Evolutionary conservation across 345 rosid genomes (phyloP), one percentile per base, ranked within the genome.

Genomic region (Eucalyptus erythrocorys): DNA sequence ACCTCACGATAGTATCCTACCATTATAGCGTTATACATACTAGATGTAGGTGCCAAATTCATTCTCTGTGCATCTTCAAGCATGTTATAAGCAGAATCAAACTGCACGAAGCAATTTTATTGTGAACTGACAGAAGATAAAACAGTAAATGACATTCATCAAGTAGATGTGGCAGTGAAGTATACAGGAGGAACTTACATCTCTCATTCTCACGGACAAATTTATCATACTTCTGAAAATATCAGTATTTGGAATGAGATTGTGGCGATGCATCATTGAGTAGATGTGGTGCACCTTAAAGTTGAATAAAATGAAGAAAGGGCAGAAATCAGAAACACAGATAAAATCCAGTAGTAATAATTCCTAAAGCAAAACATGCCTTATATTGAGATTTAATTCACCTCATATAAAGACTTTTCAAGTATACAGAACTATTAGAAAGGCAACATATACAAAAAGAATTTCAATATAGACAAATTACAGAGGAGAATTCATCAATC

Each of bases 1-100:
- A 98, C 99, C 97, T 97, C 95, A 86, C 97, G 94, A 90, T 94
- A 98, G 88, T 93, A 95, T 89, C 97, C 99, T 86, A 88, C 93
- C 94, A 98, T 91, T 90, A 98, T 94, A 90, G 92, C 89, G 66
- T 98, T 98, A 91, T 93, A 98, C 95, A 98, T 95, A 93, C 87
- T 85, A 89, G 94, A 85, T 42, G 94, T 93, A 43, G 96, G 98
- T 50, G 55, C 86, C 94, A 97, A 49, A 87, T 92, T 93, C 89
- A 93, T 90, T 87, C 95, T 93, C 95, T 92, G 93, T 92, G 95
- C 55, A 90, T 92, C 94, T 86, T 88, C 88, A 49, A 98, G 96
- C 95, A 97, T 91, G 53, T 85, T 90, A 92, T 94, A 94, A 86
- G 99, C 99, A 92, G 96, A 94, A 48, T 89, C 91, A 90, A 94